Percentiles rank a stretch among this genome's conserved stretches.
Evolutionary conservation across 805 yeast genomes (phyloP).

Genomic region (Saturnispora hagleri): DNA sequence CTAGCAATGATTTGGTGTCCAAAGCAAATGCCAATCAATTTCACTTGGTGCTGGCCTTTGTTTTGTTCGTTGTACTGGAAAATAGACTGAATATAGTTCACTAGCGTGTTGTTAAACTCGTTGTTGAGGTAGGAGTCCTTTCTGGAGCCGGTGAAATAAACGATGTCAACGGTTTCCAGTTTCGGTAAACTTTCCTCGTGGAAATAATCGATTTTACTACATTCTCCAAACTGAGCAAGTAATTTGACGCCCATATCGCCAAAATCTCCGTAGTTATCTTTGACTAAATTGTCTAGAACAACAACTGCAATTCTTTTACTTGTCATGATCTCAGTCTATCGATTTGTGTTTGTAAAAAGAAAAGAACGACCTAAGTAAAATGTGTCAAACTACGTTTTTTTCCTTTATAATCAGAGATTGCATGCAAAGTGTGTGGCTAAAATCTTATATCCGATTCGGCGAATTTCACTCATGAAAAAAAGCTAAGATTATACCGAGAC

Average conservation of each 20-base stretch:
- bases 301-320: constrained; percentile 9
- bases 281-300: constrained; percentile 7
- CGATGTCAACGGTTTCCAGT: constrained; percentile 27
- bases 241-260: constrained; percentile 35
- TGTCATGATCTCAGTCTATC: background rate
- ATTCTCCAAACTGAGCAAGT: constrained; percentile 10
- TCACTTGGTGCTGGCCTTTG: constrained; percentile 26
- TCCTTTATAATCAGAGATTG: background rate
- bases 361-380: background rate
- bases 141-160: constrained; percentile 47
- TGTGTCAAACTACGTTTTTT: background rate
- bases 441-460: background rate
- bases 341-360: background rate
- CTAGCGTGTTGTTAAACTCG: constrained; percentile 34
- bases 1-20: constrained; percentile 78
- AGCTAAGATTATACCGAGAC: background rate
- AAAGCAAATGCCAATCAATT: constrained; percentile 68
- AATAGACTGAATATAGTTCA: constrained; percentile 25
- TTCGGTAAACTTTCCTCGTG: constrained; percentile 19
- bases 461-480: background rate
- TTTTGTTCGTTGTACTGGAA: constrained; percentile 1
- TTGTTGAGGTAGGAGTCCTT: constrained; percentile 35
- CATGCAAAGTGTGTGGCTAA: background rate
- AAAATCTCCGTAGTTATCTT: constrained; percentile 37
- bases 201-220: constrained; percentile 32